Evolutionary conservation across 2,329 filamentous ascomycete species (phyloP), one percentile per base, ranked within the genome.

Genomic region (Apiospora malaysiana): DNA sequence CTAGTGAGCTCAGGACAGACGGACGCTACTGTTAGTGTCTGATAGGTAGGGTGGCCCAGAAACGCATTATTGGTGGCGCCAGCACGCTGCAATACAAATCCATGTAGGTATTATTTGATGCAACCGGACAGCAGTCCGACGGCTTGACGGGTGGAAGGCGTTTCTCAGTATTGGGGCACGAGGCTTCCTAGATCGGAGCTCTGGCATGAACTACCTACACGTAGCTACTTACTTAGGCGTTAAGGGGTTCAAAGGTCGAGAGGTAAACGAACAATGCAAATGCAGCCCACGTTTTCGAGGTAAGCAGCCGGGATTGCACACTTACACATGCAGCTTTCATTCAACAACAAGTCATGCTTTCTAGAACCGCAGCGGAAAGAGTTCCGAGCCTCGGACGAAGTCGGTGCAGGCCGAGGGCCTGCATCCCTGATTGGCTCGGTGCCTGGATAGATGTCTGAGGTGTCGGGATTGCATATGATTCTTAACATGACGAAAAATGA

Each of bases 301-400:
- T n/a, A 9, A 51, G 47, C 8, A 21, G 16, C 8, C 32, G 25
- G 6, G 27, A 16, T 59, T 37, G 51, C 21, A 32, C 16, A 27
- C 49, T 32, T 49, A 59, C 27, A 21, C 14, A 59, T 51, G 23
- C 47, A 23, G 16, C 18, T 37, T 16, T 37, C 51, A 27, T n/a
- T n/a, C n/a, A 37, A 25, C 23, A 14, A 16, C 23, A 51, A 25
- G 47, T 51, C 47, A 51, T 16, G 25, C 18, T 32, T 1, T 8
- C 27, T 21, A 32, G 56, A 63, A 63, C 56, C 56, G 32, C 56
- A 63, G 32, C 56, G n/a, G 56, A 63, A 37, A 63, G 25, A 40
- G 32, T 63, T 5, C 56, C 56, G 56, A 63, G 56, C 56, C 56
- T 63, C 56, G 56, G 56, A 63, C n/a, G 56, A 63, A 63, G 56